These are phyloP conservation scores for Calophaca sinica DNA, from an alignment of 306 rosid genomes.

Conservation along the genomic window DNA sequence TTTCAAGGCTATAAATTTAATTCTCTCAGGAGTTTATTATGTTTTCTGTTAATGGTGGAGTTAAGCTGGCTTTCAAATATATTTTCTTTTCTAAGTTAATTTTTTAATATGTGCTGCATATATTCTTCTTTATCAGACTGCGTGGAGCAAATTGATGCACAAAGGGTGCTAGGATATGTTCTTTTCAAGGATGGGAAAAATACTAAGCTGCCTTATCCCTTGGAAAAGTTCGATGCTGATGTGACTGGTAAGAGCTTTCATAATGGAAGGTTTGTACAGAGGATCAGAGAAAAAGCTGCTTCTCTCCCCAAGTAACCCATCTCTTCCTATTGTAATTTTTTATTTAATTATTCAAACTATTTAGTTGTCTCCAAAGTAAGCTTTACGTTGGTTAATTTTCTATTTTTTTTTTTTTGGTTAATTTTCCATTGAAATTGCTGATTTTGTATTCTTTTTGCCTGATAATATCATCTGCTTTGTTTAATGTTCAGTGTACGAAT, in stretches of 20 bases:
- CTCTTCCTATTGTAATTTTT: not conserved
- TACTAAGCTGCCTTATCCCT: conserved; percentile 60
- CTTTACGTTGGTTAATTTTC: not conserved
- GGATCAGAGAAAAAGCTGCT: conserved; percentile 72
- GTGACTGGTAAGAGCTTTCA: conserved; percentile 80
- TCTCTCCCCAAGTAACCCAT: conserved; percentile 59
- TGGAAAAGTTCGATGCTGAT: conserved; percentile 61
- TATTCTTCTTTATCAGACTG: conserved; percentile 58
- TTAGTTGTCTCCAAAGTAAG: not conserved
- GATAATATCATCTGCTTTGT: conserved; percentile 9
- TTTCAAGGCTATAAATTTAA: not conserved
- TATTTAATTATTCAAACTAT: not conserved
- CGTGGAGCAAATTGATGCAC: conserved; percentile 73
- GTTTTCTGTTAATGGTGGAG: not conserved
- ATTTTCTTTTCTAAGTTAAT: conserved; percentile 21
- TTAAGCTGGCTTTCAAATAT: conserved; percentile 1
- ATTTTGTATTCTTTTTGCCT: conserved; percentile 1
- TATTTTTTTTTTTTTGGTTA: too few species aligned
- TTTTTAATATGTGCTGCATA: conserved; percentile 16
- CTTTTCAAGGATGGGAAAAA: conserved; percentile 40
- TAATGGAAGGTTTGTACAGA: conserved; percentile 75
- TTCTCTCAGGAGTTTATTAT: not conserved
- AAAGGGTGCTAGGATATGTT: conserved; percentile 66
- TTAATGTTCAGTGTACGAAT: conserved; percentile 55
- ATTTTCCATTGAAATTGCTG: not conserved